Evolutionary conservation across 179 eudicot species (phyloP).

Genomic region (Spergularia azorica): DNA sequence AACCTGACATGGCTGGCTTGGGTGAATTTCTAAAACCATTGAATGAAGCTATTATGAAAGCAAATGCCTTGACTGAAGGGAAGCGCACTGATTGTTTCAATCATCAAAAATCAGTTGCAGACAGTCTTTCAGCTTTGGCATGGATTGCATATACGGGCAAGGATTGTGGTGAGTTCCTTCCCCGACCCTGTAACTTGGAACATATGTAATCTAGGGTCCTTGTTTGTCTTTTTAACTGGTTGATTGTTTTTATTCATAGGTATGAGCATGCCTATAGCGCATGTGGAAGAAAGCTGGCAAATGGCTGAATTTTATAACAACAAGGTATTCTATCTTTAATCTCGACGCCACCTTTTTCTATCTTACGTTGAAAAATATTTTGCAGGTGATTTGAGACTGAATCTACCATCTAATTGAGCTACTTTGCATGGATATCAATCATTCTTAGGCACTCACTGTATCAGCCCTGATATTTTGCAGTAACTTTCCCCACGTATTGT

Average conservation of each 20-base stretch:
- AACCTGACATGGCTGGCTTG: constrained; percentile 81
- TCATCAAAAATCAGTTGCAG: constrained; percentile 80
- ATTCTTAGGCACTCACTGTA: background rate
- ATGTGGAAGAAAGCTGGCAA: constrained; percentile 99
- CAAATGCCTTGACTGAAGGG: constrained; percentile 75
- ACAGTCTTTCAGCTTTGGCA: constrained; percentile 87
- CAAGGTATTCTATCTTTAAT: constrained; percentile 54
- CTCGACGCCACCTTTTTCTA: background rate
- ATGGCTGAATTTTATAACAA: constrained; percentile 94
- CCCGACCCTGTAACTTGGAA: constrained; percentile 1
- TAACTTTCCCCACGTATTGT: background rate
- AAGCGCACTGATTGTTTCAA: constrained; percentile 73
- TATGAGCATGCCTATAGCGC: constrained; percentile 98
- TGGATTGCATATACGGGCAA: constrained; percentile 97
- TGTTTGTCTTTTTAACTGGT: constrained; percentile 8
- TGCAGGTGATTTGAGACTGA: background rate
- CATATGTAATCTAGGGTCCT: background rate
- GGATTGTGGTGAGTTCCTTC: constrained; percentile 69
- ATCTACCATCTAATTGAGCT: background rate
- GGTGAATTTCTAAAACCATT: constrained; percentile 80
- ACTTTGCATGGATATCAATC: background rate
- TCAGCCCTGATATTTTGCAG: background rate
- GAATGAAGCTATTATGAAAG: constrained; percentile 74
- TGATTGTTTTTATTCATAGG: constrained; percentile 43
- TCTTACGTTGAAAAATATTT: background rate